A percentile compares a stretch with the other conserved stretches of the same genome.
Conservation (phyloP, 1,284 basidiomycete species). For the Megacollybia platyphylla region DNA sequence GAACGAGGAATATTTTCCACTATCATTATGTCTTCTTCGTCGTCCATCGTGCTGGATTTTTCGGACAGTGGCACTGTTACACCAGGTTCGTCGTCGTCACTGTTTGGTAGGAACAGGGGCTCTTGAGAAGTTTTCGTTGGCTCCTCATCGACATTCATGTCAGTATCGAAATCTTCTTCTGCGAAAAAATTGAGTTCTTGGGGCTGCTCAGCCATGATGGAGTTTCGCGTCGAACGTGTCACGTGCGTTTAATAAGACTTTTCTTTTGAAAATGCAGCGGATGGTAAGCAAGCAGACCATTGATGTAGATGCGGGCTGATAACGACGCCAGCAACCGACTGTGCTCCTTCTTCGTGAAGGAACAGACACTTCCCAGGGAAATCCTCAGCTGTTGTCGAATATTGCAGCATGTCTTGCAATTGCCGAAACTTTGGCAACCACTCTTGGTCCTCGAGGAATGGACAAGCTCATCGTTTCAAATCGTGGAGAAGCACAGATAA, state of each 20-base stretch:
- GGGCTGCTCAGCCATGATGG: no score
- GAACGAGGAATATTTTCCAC: constrained; percentile 20
- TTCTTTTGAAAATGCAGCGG: constrained; percentile 48
- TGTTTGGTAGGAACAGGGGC: constrained; percentile 23
- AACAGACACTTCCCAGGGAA: constrained; percentile 95
- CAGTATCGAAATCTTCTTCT: constrained; percentile 20
- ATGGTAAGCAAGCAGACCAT: constrained; percentile 32
- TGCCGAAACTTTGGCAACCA: constrained; percentile 81
- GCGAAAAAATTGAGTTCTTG: no score
- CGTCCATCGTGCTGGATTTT: not conserved
- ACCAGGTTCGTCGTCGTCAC: constrained; percentile 32
- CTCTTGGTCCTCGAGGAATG: constrained; percentile 98
- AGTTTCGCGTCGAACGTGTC: no score
- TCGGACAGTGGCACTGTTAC: not conserved
- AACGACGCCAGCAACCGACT: constrained; percentile 69
- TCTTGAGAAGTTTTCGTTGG: not conserved
- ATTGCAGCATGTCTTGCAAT: constrained; percentile 93
- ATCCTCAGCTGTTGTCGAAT: constrained; percentile 88
- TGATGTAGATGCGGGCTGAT: constrained; percentile 9
- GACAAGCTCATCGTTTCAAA: constrained; percentile 93
- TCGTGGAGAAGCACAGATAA: constrained; percentile 93
- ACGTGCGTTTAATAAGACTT: constrained; percentile 2
- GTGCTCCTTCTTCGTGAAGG: constrained; percentile 91
- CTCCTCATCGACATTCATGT: constrained; percentile 11
- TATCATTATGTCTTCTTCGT: constrained; percentile 15